These are phyloP conservation scores for Pisolithus thermaeus DNA, from an alignment of 1,284 basidiomycete genomes.

Conservation along the genomic window DNA sequence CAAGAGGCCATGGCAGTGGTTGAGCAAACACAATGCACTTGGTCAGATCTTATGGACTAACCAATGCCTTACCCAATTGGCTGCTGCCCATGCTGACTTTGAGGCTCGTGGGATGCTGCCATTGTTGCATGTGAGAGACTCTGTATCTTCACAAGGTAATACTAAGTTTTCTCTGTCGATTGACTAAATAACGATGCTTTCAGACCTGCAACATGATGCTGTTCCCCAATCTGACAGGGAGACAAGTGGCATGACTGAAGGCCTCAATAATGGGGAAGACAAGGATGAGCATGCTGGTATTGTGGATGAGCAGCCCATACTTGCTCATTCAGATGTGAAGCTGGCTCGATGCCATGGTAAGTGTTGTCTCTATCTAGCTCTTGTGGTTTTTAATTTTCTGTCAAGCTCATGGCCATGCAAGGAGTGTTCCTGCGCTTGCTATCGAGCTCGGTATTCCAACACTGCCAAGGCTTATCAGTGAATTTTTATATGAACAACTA, in stretches of 20 bases:
- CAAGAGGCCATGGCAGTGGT: slow-evolving; percentile 8
- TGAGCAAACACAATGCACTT: not conserved
- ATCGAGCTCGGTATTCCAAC: too few relatives aligned
- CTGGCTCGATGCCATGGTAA: too few relatives aligned
- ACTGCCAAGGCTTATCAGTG: too few relatives aligned
- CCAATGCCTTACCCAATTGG: not conserved
- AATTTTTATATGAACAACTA: too few relatives aligned
- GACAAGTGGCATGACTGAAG: too few relatives aligned
- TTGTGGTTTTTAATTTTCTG: not conserved
- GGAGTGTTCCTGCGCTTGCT: too few relatives aligned
- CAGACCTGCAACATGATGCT: too few relatives aligned
- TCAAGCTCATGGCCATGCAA: not conserved
- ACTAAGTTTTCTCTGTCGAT: not conserved
- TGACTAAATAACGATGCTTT: not conserved
- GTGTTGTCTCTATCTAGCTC: not conserved
- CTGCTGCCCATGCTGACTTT: not conserved
- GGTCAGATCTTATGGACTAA: slow-evolving; percentile 1
- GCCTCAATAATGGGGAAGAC: too few relatives aligned
- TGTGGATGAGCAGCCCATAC: too few relatives aligned
- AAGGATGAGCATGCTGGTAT: too few relatives aligned
- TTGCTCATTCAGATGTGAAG: too few relatives aligned
- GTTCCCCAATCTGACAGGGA: too few relatives aligned
- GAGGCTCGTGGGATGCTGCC: not conserved
- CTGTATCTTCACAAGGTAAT: not conserved
- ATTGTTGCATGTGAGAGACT: not conserved